Base-by-base conservation (phyloP, 129 eudicot species). In the Ambrosia trifida region DNA sequence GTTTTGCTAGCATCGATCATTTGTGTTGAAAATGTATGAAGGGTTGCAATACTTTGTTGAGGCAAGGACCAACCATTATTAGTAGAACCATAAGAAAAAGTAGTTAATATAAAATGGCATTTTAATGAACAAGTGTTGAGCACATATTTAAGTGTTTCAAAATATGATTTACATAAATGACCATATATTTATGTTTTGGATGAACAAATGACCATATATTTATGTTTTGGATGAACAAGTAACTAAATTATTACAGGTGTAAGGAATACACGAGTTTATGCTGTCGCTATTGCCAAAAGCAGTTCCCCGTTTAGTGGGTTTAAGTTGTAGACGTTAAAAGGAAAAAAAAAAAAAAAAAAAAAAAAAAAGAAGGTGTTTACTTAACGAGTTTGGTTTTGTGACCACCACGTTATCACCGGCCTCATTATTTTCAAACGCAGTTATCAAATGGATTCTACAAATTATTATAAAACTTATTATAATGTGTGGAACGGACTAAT, bases 291-390 rank as follows among this genome's bases (percentile, higher is more conserved):
- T 53, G 46, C n/a, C 8, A 76, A 76, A 76, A 58, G 80, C 63
- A 68, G 80, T 68, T 53, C 18, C 68, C 52, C 51, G 14, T 32
- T 32, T 58, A 19, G 69, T 76, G 75, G 75, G 75, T 49, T 67
- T 43, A 67, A 54, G 69, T 76, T 76, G 63, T 45, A 45, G 61
- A 43, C 41, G 5, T 60, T 12, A 1, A 44, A 44, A 30, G 65
- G 41, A 24, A 9, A 35, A 62, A 58, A 68, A 76, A n/a, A n/a
- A 24, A 9, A 35, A 62, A 58, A 68, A 76, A 1, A 44, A 44
- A 30, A 53, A 28, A 24, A 9, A 35, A 62, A 58, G 57, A 76
- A 52, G 64, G 54, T 30, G 20, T 46, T 76, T 68, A 68, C 80
- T 76, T 76, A 76, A 38, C 56, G 3, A 46, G 31, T 36, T 73